Percentiles rank a stretch among this genome's conserved stretches.
Evolutionary conservation across 2,329 filamentous ascomycete species (phyloP).

Genomic region (Verruconis gallopava): DNA sequence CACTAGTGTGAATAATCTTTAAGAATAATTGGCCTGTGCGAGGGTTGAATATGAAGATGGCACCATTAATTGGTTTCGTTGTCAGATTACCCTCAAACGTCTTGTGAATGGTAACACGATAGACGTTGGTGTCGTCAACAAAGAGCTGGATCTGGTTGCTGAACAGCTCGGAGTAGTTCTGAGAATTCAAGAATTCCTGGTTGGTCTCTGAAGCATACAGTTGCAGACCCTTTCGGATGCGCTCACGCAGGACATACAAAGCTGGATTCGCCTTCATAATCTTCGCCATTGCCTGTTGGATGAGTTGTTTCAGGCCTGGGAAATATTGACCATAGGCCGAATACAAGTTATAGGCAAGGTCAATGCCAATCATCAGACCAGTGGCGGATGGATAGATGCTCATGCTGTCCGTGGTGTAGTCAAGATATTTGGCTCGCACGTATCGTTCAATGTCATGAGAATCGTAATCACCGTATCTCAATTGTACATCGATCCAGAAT

Average conservation of each 20-base stretch:
- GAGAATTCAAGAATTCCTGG: conserved; percentile 97
- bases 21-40: conserved; percentile 93
- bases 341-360: conserved; percentile 95
- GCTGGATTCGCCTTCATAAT: conserved; percentile 99
- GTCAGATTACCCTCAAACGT: conserved; percentile 98
- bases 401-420: conserved; percentile 97
- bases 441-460: conserved; percentile 98
- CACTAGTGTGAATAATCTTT: conserved; percentile 98
- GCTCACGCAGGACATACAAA: conserved; percentile 88
- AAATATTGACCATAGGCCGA: conserved; percentile 98
- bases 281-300: conserved; percentile 99
- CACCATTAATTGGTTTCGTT: conserved; percentile 97
- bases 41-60: conserved; percentile 99
- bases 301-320: conserved; percentile 84
- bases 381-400: conserved; percentile 97
- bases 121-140: conserved; percentile 98
- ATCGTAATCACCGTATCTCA: conserved; percentile 96
- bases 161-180: conserved; percentile 98
- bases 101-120: conserved; percentile 98
- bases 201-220: conserved; percentile 97
- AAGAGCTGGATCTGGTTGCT: conserved; percentile 98
- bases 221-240: conserved; percentile 96
- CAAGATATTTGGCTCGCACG: conserved; percentile 91
- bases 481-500: conserved; percentile 96
- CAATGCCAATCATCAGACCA: conserved; percentile 93